These are phyloP conservation scores for Mortierella sp. DNA, from an alignment of 371 early-diverging fungal genomes.

Conservation along the genomic window DNA sequence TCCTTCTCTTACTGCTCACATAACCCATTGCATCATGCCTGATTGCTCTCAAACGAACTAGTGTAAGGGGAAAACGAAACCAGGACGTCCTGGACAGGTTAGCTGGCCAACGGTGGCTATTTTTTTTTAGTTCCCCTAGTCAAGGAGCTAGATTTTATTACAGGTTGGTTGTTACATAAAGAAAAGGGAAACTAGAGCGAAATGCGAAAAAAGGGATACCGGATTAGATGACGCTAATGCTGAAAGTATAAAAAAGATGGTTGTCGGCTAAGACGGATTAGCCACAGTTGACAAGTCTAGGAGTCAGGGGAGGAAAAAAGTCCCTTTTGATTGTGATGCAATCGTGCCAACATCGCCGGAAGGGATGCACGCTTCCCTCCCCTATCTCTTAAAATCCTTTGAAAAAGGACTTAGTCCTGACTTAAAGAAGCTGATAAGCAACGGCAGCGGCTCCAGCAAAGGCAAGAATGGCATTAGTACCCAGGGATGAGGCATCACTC, in stretches of 20 bases:
- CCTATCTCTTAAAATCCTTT: no score
- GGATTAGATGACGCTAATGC: neutral
- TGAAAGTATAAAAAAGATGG: neutral
- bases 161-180: conserved; percentile 9
- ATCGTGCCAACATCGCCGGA: no score
- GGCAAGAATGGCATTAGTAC: conserved; percentile 2
- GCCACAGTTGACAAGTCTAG: no score
- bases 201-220: neutral
- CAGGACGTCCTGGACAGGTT: no score
- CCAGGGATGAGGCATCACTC: conserved; percentile 14
- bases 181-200: neutral
- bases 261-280: neutral
- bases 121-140: neutral
- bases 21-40: no score
- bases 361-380: no score
- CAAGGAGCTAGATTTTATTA: conserved; percentile 7
- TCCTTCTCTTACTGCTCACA: no score
- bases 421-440: conserved; percentile 23
- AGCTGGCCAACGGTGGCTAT: neutral
- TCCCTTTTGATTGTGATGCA: no score
- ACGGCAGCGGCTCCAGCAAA: conserved; percentile 21
- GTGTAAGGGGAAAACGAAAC: neutral
- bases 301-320: no score
- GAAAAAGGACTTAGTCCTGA: neutral
- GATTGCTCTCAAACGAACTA: neutral